Conservation (phyloP, 495 filamentous ascomycete genomes). For the Neurospora africana region DNA sequence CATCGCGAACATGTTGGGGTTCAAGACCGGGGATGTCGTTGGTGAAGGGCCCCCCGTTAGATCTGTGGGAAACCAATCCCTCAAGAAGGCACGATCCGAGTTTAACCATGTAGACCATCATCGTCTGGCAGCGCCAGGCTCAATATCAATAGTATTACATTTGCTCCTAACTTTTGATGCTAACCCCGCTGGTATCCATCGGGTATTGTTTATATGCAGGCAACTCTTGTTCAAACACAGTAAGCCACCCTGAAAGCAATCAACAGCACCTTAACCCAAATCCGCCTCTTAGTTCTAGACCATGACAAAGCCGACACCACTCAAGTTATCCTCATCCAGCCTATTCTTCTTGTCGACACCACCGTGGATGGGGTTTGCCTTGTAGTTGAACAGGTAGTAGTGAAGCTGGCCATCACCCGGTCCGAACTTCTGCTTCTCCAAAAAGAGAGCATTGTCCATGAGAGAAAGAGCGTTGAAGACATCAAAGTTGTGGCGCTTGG, state of each 20-base stretch:
- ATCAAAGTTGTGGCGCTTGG: slow-evolving; percentile 81
- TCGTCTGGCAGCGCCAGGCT: neutral
- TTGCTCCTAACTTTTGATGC: neutral
- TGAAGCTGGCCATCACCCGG: slow-evolving; percentile 88
- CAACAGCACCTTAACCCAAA: neutral
- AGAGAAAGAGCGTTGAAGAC: slow-evolving; percentile 94
- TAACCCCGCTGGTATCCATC: neutral
- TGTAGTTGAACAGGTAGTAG: slow-evolving; percentile 96
- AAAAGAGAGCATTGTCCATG: slow-evolving; percentile 86
- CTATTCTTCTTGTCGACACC: slow-evolving; percentile 71
- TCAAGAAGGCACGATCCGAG: neutral
- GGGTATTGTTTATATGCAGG: neutral
- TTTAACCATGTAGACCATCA: neutral
- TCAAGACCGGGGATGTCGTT: neutral
- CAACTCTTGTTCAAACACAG: neutral
- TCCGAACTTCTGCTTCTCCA: slow-evolving; percentile 86
- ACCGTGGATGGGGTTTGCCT: slow-evolving; percentile 65
- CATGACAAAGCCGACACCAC: slow-evolving; percentile 86
- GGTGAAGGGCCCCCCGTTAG: neutral
- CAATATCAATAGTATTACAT: neutral
- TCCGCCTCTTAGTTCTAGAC: slow-evolving; percentile 39
- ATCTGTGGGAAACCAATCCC: neutral
- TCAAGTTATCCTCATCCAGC: slow-evolving; percentile 61
- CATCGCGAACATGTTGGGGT: neutral
- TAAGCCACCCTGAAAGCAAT: neutral